Conservation (phyloP, 78 protist genomes). For the Dictyostelium firmibasis region DNA sequence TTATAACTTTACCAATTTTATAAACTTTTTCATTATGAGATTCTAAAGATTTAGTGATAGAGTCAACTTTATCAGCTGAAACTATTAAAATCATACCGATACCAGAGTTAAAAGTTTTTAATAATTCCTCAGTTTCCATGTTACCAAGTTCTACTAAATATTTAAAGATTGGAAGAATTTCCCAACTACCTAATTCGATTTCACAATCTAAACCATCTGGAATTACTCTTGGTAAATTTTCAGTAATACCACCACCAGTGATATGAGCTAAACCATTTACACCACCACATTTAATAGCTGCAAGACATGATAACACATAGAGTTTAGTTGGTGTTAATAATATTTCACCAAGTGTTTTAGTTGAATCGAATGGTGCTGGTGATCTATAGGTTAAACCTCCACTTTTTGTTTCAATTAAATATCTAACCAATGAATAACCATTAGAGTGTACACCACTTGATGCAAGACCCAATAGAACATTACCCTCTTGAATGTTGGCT, state of each 20-base stretch:
- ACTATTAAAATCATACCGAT: constrained; percentile 89
- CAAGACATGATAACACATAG: constrained; percentile 82
- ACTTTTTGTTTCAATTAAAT: constrained; percentile 32
- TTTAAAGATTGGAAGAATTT: constrained; percentile 83
- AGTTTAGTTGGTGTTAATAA: constrained; percentile 89
- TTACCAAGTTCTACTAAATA: constrained; percentile 76
- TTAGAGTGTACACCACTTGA: constrained; percentile 91
- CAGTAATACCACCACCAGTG: constrained; percentile 93
- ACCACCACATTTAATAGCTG: constrained; percentile 64
- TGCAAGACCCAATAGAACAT: constrained; percentile 85
- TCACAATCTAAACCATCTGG: constrained; percentile 62
- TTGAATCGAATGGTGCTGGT: constrained; percentile 63
- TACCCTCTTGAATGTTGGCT: constrained; percentile 48
- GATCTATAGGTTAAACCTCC: constrained; percentile 31
- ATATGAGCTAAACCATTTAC: constrained; percentile 88
- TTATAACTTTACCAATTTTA: constrained; percentile 31
- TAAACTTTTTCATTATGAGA: constrained; percentile 62
- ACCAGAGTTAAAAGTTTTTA: constrained; percentile 91
- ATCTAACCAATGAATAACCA: constrained; percentile 91
- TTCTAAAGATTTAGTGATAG: constrained; percentile 11
- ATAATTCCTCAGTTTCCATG: constrained; percentile 40
- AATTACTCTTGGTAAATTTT: constrained; percentile 89
- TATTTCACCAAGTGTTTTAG: constrained; percentile 72
- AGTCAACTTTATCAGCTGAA: constrained; percentile 18
- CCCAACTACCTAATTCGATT: constrained; percentile 77